These are phyloP conservation scores for Erodium trifolium DNA, from an alignment of 441 rosid species.

Conservation along the genomic window DNA sequence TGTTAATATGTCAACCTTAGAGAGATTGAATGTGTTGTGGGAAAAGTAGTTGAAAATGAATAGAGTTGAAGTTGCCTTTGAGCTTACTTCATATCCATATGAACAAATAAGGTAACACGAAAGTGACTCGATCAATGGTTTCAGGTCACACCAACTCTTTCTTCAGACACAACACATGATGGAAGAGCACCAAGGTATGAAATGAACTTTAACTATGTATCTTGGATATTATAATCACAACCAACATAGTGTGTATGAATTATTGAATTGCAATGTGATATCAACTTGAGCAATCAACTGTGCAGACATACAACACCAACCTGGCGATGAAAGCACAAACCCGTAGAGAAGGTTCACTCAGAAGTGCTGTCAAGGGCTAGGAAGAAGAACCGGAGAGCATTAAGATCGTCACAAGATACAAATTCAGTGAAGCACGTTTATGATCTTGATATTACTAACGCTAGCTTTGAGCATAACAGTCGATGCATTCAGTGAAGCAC, in stretches of 20 bases:
- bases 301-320: conserved; percentile 4
- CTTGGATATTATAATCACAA: background rate
- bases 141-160: conserved; percentile 10
- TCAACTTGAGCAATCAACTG: background rate
- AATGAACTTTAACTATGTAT: background rate
- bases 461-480: background rate
- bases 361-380: background rate
- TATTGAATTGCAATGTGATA: background rate
- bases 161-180: conserved; percentile 1
- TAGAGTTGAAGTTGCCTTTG: too few species aligned
- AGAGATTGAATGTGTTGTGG: background rate
- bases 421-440: background rate
- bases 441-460: background rate
- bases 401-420: background rate
- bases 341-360: background rate
- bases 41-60: background rate
- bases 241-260: background rate
- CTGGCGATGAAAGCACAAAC: conserved; percentile 4
- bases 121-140: background rate
- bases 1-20: background rate
- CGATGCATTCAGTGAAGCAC: background rate
- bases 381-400: background rate
- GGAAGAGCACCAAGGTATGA: conserved; percentile 11
- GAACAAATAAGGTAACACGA: too few species aligned
- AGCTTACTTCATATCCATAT: too few species aligned